Evolutionary conservation across 805 yeast species (phyloP).

Genomic region (Teunomyces funiuensis): DNA sequence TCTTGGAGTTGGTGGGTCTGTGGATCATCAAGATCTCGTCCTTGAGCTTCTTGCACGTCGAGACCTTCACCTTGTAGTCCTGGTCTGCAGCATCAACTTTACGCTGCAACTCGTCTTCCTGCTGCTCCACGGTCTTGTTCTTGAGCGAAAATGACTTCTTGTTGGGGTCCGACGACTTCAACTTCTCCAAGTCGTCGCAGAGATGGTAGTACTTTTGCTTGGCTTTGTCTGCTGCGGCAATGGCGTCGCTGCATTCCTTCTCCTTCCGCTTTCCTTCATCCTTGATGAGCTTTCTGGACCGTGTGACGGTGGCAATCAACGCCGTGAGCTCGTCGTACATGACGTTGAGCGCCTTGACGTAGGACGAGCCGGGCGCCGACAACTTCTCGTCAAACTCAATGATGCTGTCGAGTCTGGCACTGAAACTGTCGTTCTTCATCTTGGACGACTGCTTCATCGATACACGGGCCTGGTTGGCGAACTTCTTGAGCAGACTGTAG

Average conservation of each 20-base stretch:
- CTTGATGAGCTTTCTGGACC: slow-evolving; percentile 72
- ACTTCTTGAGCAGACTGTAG: slow-evolving; percentile 69
- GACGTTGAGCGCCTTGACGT: slow-evolving; percentile 72
- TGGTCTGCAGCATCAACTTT: slow-evolving; percentile 83
- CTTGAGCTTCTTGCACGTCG: slow-evolving; percentile 68
- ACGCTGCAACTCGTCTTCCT: slow-evolving; percentile 81
- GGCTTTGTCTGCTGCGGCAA: slow-evolving; percentile 84
- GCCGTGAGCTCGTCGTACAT: slow-evolving; percentile 85
- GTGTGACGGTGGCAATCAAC: slow-evolving; percentile 65
- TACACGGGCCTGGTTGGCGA: slow-evolving; percentile 55
- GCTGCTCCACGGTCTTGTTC: slow-evolving; percentile 77
- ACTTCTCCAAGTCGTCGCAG: slow-evolving; percentile 83
- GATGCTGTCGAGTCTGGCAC: slow-evolving; percentile 62
- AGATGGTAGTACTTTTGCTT: slow-evolving; percentile 68
- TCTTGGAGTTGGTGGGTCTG: slow-evolving; percentile 74
- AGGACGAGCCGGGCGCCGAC: slow-evolving; percentile 66
- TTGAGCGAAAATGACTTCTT: slow-evolving; percentile 81
- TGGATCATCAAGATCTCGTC: slow-evolving; percentile 68
- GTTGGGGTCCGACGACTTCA: slow-evolving; percentile 77
- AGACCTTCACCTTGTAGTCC: slow-evolving; percentile 80
- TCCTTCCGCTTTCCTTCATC: slow-evolving; percentile 82
- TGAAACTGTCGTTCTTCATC: slow-evolving; percentile 65
- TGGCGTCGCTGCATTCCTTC: slow-evolving; percentile 81
- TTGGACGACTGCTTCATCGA: slow-evolving; percentile 43
- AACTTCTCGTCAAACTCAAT: slow-evolving; percentile 78